These are phyloP conservation scores for Hygrocybe coccinea DNA, from an alignment of 768 basidiomycete genomes.

Conservation along the genomic window DNA sequence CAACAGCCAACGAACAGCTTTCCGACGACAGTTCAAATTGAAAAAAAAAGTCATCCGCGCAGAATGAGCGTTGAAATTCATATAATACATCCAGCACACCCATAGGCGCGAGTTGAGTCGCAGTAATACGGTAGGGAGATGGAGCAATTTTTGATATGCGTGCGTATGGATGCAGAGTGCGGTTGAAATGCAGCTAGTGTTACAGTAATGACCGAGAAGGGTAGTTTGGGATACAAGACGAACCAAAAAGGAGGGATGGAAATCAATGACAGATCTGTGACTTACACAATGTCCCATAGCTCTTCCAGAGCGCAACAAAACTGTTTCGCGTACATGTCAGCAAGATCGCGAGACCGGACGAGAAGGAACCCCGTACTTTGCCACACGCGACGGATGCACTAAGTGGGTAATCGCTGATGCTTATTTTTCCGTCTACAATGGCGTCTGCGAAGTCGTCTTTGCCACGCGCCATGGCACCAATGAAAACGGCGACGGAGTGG, in stretches of 20 bases:
- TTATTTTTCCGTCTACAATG: constrained; percentile 92
- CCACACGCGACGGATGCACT: constrained; percentile 95
- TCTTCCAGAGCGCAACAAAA: constrained; percentile 92
- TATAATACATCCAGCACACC: constrained; percentile 1
- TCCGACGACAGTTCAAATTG: too few relatives aligned
- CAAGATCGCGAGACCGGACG: constrained; percentile 3
- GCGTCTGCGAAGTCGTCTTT: constrained; percentile 96
- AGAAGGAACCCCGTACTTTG: constrained; percentile 56
- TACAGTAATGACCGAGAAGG: not conserved
- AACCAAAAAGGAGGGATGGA: not conserved
- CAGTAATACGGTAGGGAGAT: not conserved
- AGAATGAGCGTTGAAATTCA: not conserved
- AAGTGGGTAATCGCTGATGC: constrained; percentile 89
- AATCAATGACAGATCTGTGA: constrained; percentile 6
- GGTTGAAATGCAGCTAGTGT: constrained; percentile 1
- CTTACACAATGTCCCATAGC: constrained; percentile 89
- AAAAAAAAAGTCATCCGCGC: too few relatives aligned
- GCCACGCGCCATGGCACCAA: constrained; percentile 97
- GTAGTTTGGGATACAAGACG: not conserved
- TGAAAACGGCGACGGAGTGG: constrained; percentile 89
- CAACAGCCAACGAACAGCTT: too few relatives aligned
- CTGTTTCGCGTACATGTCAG: constrained; percentile 34
- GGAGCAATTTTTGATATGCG: not conserved
- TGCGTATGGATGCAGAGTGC: constrained; percentile 4
- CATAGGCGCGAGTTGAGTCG: constrained; percentile 11